phyloP scores from a whole-genome alignment of 495 filamentous ascomycete genomes.

The Penicillium bialowiezense region DNA sequence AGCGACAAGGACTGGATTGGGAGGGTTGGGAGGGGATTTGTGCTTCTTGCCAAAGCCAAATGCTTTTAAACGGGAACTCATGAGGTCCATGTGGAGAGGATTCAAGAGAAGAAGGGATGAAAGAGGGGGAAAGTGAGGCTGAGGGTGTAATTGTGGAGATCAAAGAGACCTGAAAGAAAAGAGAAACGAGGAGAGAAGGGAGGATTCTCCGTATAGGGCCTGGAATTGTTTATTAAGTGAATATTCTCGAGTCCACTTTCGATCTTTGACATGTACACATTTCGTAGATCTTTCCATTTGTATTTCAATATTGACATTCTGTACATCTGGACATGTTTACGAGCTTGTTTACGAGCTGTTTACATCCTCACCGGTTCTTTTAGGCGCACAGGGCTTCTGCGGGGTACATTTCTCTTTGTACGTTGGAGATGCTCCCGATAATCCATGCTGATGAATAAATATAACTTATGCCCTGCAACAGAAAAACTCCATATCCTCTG shows the following conservation, averaged over 20 bases:
- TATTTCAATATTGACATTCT: too few relatives aligned
- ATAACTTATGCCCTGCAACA: too few relatives aligned
- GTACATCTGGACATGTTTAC: too few relatives aligned
- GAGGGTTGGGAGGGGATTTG: slow-evolving; percentile 22
- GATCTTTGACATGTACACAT: too few relatives aligned
- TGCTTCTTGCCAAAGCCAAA: slow-evolving; percentile 47
- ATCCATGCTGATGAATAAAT: too few relatives aligned
- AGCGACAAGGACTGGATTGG: slow-evolving; percentile 25
- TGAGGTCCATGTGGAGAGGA: slow-evolving; percentile 39
- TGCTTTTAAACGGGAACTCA: slow-evolving; percentile 51
- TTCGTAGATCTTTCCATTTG: too few relatives aligned
- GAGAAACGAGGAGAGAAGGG: too few relatives aligned
- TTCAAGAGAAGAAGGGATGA: slow-evolving; percentile 12
- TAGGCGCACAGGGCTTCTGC: neutral
- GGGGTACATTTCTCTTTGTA: neutral
- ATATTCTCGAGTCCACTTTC: too few relatives aligned
- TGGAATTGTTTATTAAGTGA: too few relatives aligned
- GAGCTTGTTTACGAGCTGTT: neutral
- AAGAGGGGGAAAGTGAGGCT: slow-evolving; percentile 13
- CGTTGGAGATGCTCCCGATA: too few relatives aligned
- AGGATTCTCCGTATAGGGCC: too few relatives aligned
- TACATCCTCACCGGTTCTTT: neutral
- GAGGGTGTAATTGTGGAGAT: slow-evolving; percentile 11
- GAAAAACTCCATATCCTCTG: neutral
- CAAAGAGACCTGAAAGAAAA: slow-evolving; percentile 10